A percentile compares a stretch with the other conserved stretches of the same genome.
phyloP scores from a whole-genome alignment of 805 yeast species.

The Candida verbasci region DNA sequence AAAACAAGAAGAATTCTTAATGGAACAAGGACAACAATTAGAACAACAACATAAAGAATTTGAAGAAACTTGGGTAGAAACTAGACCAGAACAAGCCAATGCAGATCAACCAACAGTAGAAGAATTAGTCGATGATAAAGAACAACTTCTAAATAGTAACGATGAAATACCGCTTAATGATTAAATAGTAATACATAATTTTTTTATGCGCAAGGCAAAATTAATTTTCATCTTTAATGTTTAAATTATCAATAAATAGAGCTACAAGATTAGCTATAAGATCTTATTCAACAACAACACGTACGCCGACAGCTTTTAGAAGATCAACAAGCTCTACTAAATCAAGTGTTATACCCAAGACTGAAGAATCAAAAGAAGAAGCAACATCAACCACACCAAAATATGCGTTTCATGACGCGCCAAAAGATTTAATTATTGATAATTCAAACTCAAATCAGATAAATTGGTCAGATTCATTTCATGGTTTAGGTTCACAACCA shows the following conservation, averaged over 20 bases:
- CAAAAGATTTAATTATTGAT: constrained; percentile 2
- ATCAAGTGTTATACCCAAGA: neutral
- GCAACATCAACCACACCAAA: neutral
- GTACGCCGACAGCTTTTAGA: constrained; percentile 4
- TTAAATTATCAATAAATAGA: neutral
- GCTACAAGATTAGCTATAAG: neutral
- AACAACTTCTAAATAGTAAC: no score
- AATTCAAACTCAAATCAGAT: constrained; percentile 12
- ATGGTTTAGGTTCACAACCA: constrained; percentile 79
- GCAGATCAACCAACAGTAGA: constrained; percentile 1
- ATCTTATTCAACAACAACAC: constrained; percentile 1
- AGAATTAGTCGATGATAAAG: neutral
- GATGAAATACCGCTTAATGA: no score
- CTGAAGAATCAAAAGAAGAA: constrained; percentile 2
- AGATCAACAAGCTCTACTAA: neutral
- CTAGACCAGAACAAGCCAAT: neutral
- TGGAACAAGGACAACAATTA: constrained; percentile 2
- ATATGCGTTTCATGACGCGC: constrained; percentile 7
- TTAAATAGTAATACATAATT: no score
- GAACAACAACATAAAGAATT: neutral
- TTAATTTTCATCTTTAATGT: neutral
- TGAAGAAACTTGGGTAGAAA: neutral
- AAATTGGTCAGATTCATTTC: constrained; percentile 86
- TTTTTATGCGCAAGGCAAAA: no score
- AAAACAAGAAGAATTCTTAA: constrained; percentile 1